Conservation (phyloP, 148 eudicot genomes). For the Arbutus unedo region DNA sequence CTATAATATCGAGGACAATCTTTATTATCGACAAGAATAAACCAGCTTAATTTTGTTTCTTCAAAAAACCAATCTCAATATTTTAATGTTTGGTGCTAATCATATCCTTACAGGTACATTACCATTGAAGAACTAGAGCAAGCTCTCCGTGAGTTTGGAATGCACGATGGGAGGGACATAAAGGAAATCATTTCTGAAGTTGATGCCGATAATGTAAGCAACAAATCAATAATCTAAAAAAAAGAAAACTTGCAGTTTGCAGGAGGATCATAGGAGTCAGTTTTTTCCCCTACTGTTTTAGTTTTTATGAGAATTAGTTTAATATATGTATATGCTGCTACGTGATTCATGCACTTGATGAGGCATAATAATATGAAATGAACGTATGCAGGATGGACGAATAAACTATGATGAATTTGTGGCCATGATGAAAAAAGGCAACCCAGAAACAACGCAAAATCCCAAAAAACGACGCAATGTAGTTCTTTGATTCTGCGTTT, state of each 20-base stretch:
- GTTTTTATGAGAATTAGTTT: not conserved
- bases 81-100: not conserved
- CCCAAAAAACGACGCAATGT: constrained; percentile 32
- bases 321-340: not conserved
- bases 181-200: constrained; percentile 88
- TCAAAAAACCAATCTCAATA: not conserved
- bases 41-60: not conserved
- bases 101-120: constrained; percentile 46
- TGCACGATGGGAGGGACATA: constrained; percentile 75
- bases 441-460: constrained; percentile 46
- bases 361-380: not conserved
- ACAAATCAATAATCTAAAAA: not conserved
- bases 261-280: not conserved
- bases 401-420: constrained; percentile 79
- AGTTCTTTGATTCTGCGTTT: constrained; percentile 9
- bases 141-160: constrained; percentile 76
- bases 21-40: not conserved
- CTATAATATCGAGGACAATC: not conserved
- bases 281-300: not conserved
- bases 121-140: constrained; percentile 93
- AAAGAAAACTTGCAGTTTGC: not conserved
- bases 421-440: constrained; percentile 77
- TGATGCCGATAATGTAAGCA: constrained; percentile 75
- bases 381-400: constrained; percentile 59
- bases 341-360: not conserved